phyloP scores from a whole-genome alignment of 2,329 filamentous ascomycete species.

The Pseudogymnoascus sp. region DNA sequence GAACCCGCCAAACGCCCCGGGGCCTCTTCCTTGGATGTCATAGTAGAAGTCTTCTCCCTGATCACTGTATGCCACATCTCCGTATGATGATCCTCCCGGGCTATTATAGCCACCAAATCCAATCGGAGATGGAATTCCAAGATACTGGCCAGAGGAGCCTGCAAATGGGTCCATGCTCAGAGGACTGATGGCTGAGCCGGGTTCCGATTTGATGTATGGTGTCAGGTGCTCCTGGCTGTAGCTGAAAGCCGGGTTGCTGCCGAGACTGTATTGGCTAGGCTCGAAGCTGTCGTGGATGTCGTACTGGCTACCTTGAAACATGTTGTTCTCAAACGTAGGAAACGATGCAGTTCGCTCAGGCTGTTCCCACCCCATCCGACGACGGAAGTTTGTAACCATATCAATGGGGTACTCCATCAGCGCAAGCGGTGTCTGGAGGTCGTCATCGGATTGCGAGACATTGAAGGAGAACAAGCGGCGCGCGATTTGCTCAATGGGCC shows the following conservation, averaged over 20 bases:
- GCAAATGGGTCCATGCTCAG: constrained; percentile 45
- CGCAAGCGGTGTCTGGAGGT: constrained; percentile 51
- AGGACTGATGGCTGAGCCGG: constrained; percentile 43
- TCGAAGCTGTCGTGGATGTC: constrained; percentile 34
- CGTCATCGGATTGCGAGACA: constrained; percentile 47
- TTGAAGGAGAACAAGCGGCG: constrained; percentile 63
- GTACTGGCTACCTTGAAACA: constrained; percentile 37
- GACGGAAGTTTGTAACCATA: constrained; percentile 59
- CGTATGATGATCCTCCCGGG: constrained; percentile 53
- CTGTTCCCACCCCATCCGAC: constrained; percentile 58
- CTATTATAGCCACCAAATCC: constrained; percentile 45
- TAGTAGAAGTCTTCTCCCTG: constrained; percentile 35
- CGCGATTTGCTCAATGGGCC: constrained; percentile 79
- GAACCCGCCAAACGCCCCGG: constrained; percentile 30
- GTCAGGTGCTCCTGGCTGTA: constrained; percentile 57
- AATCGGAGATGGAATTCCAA: constrained; percentile 54
- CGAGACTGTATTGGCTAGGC: constrained; percentile 44
- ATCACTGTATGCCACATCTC: constrained; percentile 53
- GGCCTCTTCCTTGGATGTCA: constrained; percentile 24
- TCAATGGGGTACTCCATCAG: constrained; percentile 68
- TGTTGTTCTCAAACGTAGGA: constrained; percentile 49
- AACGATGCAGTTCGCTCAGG: constrained; percentile 51
- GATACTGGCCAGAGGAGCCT: constrained; percentile 48
- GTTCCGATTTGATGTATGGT: constrained; percentile 42
- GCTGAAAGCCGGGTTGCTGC: constrained; percentile 48